These are phyloP conservation scores for Cardamine chenopodiifolia DNA, from an alignment of 345 rosid species.

Conservation along the genomic window DNA sequence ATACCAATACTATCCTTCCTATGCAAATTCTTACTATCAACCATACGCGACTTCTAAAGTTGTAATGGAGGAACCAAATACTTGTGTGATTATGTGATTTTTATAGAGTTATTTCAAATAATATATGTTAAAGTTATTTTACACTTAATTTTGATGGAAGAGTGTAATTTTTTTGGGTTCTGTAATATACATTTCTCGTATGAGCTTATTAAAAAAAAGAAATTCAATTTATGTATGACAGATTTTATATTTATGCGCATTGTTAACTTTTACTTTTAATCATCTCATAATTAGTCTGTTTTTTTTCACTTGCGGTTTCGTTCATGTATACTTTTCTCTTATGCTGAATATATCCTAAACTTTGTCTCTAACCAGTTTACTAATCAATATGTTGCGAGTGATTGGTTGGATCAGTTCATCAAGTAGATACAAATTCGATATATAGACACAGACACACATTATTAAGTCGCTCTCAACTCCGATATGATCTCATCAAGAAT, in stretches of 20 bases:
- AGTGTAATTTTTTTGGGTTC: neutral
- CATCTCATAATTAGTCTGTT: neutral
- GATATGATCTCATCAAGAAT: neutral
- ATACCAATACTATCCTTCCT: conserved; percentile 19
- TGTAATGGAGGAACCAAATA: conserved; percentile 22
- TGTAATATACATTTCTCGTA: neutral
- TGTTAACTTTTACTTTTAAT: neutral
- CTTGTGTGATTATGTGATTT: conserved; percentile 38
- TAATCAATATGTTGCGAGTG: neutral
- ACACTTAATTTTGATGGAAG: conserved; percentile 17
- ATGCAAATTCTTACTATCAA: conserved; percentile 24
- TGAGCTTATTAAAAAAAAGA: neutral
- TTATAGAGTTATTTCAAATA: neutral
- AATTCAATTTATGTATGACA: neutral
- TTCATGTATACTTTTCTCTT: no score
- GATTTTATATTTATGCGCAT: neutral
- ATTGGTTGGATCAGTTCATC: neutral
- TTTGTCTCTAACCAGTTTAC: neutral
- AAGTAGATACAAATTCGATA: neutral
- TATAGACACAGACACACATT: neutral
- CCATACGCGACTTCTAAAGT: conserved; percentile 10
- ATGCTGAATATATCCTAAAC: neutral
- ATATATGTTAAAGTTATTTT: neutral
- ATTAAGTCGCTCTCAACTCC: neutral
- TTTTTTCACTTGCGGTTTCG: no score